Evolutionary conservation across 805 yeast genomes (phyloP).

Genomic region (Danielozyma ontarioensis): DNA sequence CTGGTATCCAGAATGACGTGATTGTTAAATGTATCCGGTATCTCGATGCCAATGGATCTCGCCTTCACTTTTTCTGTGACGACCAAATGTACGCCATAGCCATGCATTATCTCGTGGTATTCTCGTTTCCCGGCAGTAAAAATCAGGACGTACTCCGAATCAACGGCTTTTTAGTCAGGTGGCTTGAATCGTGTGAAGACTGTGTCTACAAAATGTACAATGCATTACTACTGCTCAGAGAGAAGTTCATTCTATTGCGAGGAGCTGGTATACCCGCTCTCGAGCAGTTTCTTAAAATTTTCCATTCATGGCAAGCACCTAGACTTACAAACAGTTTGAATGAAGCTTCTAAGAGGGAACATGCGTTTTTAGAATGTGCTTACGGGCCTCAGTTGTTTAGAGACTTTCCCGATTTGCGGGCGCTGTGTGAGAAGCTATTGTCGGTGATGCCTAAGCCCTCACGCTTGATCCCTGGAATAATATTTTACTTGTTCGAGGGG

Average conservation of each 20-base stretch:
- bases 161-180: slow-evolving; percentile 30
- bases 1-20: slow-evolving; percentile 21
- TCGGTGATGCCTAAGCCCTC: background rate
- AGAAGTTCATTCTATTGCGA: slow-evolving; percentile 42
- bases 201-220: slow-evolving; percentile 52
- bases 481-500: slow-evolving; percentile 56
- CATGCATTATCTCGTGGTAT: slow-evolving; percentile 51
- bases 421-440: slow-evolving; percentile 32
- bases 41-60: slow-evolving; percentile 11
- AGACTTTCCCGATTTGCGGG: slow-evolving; percentile 26
- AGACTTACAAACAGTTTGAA: slow-evolving; percentile 8
- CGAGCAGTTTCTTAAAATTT: slow-evolving; percentile 1
- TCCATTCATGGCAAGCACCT: slow-evolving; percentile 17
- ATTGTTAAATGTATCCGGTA: slow-evolving; percentile 20
- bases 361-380: slow-evolving; percentile 42
- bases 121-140: slow-evolving; percentile 44
- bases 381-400: slow-evolving; percentile 49
- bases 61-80: slow-evolving; percentile 56
- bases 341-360: background rate
- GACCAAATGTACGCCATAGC: slow-evolving; percentile 42
- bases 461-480: slow-evolving; percentile 40
- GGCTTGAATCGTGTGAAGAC: slow-evolving; percentile 44
- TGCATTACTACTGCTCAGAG: slow-evolving; percentile 47
- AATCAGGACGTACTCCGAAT: slow-evolving; percentile 41
- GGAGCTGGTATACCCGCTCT: slow-evolving; percentile 6